Conservation (phyloP, 2,329 filamentous ascomycete genomes). For the Cladophialophora exuberans region DNA sequence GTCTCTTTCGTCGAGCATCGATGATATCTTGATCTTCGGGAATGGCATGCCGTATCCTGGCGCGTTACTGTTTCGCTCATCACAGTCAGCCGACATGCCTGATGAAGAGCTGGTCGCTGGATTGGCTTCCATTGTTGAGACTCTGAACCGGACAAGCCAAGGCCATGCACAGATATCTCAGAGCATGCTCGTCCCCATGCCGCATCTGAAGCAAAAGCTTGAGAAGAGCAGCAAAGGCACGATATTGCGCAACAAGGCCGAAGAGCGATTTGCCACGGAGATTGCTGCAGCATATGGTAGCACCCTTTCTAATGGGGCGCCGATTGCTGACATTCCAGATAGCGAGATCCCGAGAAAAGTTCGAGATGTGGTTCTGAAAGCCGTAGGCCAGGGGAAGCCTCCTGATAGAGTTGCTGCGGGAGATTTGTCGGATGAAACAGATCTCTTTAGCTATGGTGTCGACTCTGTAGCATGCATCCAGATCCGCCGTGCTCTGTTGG, state of each 20-base stretch:
- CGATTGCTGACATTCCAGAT: background rate
- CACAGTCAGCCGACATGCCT: conserved; percentile 31
- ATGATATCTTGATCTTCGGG: conserved; percentile 65
- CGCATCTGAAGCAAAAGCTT: conserved; percentile 41
- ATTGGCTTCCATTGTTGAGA: conserved; percentile 50
- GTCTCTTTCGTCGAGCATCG: conserved; percentile 46
- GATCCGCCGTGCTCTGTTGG: conserved; percentile 38
- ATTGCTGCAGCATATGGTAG: conserved; percentile 40
- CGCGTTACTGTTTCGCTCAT: conserved; percentile 55
- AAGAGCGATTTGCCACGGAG: conserved; percentile 49
- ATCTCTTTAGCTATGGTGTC: conserved; percentile 62
- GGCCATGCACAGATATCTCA: conserved; percentile 55
- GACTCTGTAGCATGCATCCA: conserved; percentile 64
- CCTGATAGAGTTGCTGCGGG: background rate
- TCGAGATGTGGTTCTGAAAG: background rate
- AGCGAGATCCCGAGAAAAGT: background rate
- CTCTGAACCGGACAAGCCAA: conserved; percentile 54
- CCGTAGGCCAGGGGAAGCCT: conserved; percentile 4
- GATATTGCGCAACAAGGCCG: conserved; percentile 56
- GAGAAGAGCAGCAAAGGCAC: conserved; percentile 68
- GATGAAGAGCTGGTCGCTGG: conserved; percentile 46
- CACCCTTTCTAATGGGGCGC: conserved; percentile 33
- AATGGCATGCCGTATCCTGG: conserved; percentile 61
- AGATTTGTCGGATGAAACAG: conserved; percentile 44
- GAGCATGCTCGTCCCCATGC: conserved; percentile 56